phyloP scores from a whole-genome alignment of 2,329 filamentous ascomycete species.

The Fusarium pseudonygamai region DNA sequence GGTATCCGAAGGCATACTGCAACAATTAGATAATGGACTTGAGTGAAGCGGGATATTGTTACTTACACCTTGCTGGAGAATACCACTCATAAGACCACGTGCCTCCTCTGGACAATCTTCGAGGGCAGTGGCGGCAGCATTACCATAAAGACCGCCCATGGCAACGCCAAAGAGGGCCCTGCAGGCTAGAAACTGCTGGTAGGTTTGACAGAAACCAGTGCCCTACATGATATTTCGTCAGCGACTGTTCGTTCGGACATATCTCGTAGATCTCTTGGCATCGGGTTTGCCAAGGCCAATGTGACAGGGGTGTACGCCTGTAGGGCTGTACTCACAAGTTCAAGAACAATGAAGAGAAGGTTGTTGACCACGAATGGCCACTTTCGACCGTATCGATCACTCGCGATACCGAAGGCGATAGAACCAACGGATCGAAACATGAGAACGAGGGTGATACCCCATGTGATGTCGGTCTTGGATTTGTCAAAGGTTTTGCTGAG shows the following conservation, averaged over 20 bases:
- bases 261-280: constrained; percentile 6
- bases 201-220: constrained; percentile 75
- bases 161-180: constrained; percentile 80
- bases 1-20: constrained; percentile 71
- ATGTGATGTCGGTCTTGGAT: constrained; percentile 67
- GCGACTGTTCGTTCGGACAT: neutral
- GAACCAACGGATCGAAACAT: constrained; percentile 69
- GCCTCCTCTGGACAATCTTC: constrained; percentile 76
- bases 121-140: constrained; percentile 80
- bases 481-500: constrained; percentile 63
- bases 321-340: constrained; percentile 63
- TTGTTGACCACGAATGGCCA: constrained; percentile 84
- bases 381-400: constrained; percentile 67
- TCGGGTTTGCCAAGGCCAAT: constrained; percentile 1
- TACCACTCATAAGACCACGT: constrained; percentile 78
- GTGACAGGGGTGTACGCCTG: neutral
- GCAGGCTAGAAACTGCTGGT: constrained; percentile 77
- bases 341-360: constrained; percentile 74
- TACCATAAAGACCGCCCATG: constrained; percentile 85
- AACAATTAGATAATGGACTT: neutral
- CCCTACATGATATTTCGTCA: constrained; percentile 49
- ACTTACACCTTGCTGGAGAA: constrained; percentile 74
- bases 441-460: constrained; percentile 71
- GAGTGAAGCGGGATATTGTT: accelerated
- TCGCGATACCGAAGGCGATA: constrained; percentile 62